phyloP scores from a whole-genome alignment of 805 yeast species.

The Alloascoidea hylecoeti region DNA sequence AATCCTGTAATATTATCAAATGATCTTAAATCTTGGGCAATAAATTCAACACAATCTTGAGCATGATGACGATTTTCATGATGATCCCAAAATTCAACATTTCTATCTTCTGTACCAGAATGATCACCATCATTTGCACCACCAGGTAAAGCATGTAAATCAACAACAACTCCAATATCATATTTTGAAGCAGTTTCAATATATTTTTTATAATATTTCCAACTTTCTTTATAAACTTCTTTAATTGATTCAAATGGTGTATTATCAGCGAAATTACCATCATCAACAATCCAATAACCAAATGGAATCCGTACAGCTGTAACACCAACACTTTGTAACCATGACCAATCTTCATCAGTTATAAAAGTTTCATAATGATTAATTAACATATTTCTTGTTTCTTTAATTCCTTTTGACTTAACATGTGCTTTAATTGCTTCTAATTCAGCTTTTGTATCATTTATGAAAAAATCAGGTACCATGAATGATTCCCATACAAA shows the following conservation, averaged over 20 bases:
- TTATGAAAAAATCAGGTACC: constrained; percentile 43
- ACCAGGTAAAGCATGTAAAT: constrained; percentile 81
- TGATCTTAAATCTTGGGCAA: constrained; percentile 41
- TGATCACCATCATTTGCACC: constrained; percentile 87
- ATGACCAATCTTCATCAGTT: constrained; percentile 63
- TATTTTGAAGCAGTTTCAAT: constrained; percentile 44
- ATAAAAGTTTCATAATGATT: constrained; percentile 55
- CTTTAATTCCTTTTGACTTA: constrained; percentile 34
- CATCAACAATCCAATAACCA: constrained; percentile 81
- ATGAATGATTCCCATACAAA: constrained; percentile 79
- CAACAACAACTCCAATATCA: constrained; percentile 65
- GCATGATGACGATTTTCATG: constrained; percentile 27
- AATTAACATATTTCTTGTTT: constrained; percentile 35
- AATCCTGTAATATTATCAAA: constrained; percentile 67
- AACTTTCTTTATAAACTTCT: constrained; percentile 57
- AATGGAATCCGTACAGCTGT: constrained; percentile 76
- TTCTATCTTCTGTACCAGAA: constrained; percentile 51
- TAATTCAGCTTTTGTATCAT: constrained; percentile 46
- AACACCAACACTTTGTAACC: constrained; percentile 54
- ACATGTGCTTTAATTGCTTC: constrained; percentile 48
- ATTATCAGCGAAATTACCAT: constrained; percentile 38
- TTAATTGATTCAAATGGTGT: constrained; percentile 45
- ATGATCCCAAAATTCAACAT: constrained; percentile 53
- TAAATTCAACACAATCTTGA: constrained; percentile 35
- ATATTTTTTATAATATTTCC: constrained; percentile 45